phyloP scores from a whole-genome alignment of 768 basidiomycete species.

The Lentinula lateritia region DNA sequence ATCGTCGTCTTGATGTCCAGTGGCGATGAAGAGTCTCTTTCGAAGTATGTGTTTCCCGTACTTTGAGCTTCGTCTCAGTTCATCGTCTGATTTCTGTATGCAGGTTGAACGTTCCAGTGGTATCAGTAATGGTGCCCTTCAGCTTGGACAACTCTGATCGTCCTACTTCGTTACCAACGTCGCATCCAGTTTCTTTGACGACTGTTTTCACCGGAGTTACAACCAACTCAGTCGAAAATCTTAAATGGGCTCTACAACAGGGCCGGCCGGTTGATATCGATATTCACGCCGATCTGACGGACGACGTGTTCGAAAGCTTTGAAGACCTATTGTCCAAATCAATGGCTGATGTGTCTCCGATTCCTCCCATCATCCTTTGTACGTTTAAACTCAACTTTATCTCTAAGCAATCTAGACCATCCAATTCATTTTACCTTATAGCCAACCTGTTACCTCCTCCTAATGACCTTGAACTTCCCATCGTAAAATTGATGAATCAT shows the following conservation, averaged over 20 bases:
- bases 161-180: slow-evolving; percentile 30
- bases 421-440: slow-evolving; percentile 23
- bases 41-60: slow-evolving; percentile 28
- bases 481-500: slow-evolving; percentile 77
- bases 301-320: slow-evolving; percentile 54
- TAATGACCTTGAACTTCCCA: slow-evolving; percentile 61
- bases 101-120: slow-evolving; percentile 29
- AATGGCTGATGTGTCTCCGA: slow-evolving; percentile 35
- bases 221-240: slow-evolving; percentile 44
- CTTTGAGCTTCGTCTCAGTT: neutral
- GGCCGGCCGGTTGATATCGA: slow-evolving; percentile 69
- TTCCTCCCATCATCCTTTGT: slow-evolving; percentile 67
- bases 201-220: slow-evolving; percentile 49
- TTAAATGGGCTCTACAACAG: slow-evolving; percentile 61
- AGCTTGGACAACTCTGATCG: slow-evolving; percentile 40
- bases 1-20: slow-evolving; percentile 51
- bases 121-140: slow-evolving; percentile 62
- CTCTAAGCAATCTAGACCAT: neutral
- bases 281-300: slow-evolving; percentile 49
- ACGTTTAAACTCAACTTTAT: slow-evolving; percentile 18
- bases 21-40: slow-evolving; percentile 36
- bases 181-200: slow-evolving; percentile 45
- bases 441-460: slow-evolving; percentile 81
- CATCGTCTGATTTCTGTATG: neutral
- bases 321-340: slow-evolving; percentile 70